Evolutionary conservation across 2,329 filamentous ascomycete genomes (phyloP), one percentile per base, ranked within the genome.

Genomic region (Rhynchosporium agropyri): DNA sequence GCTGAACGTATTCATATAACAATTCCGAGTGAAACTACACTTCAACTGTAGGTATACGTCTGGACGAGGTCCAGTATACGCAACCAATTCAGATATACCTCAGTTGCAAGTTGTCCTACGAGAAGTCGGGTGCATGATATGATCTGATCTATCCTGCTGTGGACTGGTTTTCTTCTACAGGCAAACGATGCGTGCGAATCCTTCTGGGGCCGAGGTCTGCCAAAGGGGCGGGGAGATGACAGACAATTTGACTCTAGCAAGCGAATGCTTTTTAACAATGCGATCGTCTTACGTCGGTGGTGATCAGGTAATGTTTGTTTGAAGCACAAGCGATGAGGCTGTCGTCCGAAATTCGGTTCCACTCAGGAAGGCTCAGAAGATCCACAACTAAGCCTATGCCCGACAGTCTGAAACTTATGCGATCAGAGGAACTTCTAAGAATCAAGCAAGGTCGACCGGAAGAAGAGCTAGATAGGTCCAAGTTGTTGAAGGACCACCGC

Each of bases 11-110:
- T 36, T 43, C 33, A 38, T 38, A 28, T 20, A 54, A 60, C 15
- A 12, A 42, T 60, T n/a, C 10, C 6, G 38, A 40, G 1, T 26
- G 20, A 28, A 51, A 28, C 28, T 13, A 42, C 15, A 3, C 38
- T 42, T 20, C 26, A 4, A n/a, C 45, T 50, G 48, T 10, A 51
- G 13, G 20, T 20, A 57, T 9, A 15, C 9, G 28, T 45, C n/a
- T 45, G 54, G 40, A 57, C 15, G 28, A 33, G 15, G 28, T 28
- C 40, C 31, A 46, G 40, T 33, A 43, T 57, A 57, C 33, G 33
- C 33, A 13, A 57, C 12, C 51, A 42, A 40, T 33, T 33, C 26
- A 28, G 54, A 57, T 57, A 57, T 57, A 57, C 54, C 54, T 57
- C 40, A 46, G 45, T 36, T 28, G 40, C 40, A 57, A 15, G 45